Base-by-base conservation (phyloP, 2,329 filamentous ascomycete species). In the Corinectria fuckeliana region DNA sequence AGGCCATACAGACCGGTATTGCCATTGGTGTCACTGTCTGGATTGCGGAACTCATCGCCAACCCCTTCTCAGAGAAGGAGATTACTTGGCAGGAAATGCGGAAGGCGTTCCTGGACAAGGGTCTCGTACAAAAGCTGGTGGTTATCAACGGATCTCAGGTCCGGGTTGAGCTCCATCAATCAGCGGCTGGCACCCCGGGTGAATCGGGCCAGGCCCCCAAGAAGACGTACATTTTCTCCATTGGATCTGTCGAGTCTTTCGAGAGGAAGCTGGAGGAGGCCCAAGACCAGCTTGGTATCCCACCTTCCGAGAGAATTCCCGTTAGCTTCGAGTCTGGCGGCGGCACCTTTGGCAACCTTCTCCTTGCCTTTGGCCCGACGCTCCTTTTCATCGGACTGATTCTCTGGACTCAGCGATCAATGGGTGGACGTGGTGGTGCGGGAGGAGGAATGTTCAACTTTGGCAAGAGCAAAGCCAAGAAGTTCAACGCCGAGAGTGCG, bases 1-100 rank as follows among this genome's bases (percentile, higher is more conserved):
- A 76, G 47, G 70, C 70, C 18, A 55, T 77, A 2, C 75, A 77
- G 51, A 76, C 75, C 28, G 71, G 68, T 56, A 62, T 76, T 16
- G 65, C 79, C 9, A 78, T 79, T 25, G 82, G 80, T 60, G 78
- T 94, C 56, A 83, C 92, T 23, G 76, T 79, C 7, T 82, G 78
- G 64, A 78, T 79, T 41, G 69, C 84, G 7, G 78, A 77, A 28
- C 69, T 71, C 8, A 66, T 78, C 50, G 72, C 73, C 66, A 77
- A 77, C 63, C 66, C 80, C 23, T 78, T 81, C 63, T 76, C 77
- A 4, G 79, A 82, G 64, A 77, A 78, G 71, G 94, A 99, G 74
- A 97, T 99, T 59, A 98, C 95, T 55, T 99, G 93, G 92, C 93
- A 99, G 78, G 95, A 99, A 78, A 92, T 99, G 79, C 85, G 91